A percentile compares a stretch with the other conserved stretches of the same genome.
phyloP scores from a whole-genome alignment of 768 basidiomycete species.

The Boletus coccyginus region DNA sequence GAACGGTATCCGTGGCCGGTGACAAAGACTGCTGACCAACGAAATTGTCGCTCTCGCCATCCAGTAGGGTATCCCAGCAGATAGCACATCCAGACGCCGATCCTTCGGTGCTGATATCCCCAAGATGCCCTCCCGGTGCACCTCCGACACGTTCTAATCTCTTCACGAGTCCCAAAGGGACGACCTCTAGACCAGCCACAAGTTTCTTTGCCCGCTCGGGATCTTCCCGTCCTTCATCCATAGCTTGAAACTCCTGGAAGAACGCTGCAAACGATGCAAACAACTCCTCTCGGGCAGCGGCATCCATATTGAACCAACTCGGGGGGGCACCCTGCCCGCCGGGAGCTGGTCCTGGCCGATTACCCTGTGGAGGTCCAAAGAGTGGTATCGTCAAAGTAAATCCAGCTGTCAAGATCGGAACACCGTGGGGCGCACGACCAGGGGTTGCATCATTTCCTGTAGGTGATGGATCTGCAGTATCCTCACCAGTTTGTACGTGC shows the following conservation, averaged over 20 bases:
- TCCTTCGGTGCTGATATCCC: conserved; percentile 33
- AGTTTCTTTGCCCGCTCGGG: conserved; percentile 65
- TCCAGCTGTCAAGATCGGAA: conserved; percentile 27
- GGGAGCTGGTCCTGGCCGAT: conserved; percentile 2
- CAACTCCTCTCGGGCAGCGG: conserved; percentile 21
- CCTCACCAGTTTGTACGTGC: conserved; percentile 30
- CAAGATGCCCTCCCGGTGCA: conserved; percentile 33
- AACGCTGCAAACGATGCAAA: conserved; percentile 27
- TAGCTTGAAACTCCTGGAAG: conserved; percentile 25
- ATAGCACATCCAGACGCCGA: conserved; percentile 57
- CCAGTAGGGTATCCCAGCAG: conserved; percentile 70
- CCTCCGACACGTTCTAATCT: conserved; percentile 54
- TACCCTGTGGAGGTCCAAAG: conserved; percentile 19
- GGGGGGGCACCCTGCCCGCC: conserved; percentile 2
- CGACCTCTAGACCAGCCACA: conserved; percentile 60
- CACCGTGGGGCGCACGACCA: conserved; percentile 20
- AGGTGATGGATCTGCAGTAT: conserved; percentile 12
- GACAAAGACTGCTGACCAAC: conserved; percentile 10
- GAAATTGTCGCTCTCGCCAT: conserved; percentile 39
- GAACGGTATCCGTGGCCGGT: background rate
- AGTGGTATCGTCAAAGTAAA: conserved; percentile 37
- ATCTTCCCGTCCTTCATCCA: conserved; percentile 50
- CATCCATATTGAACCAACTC: conserved; percentile 18
- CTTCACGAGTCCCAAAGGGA: conserved; percentile 63
- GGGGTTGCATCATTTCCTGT: conserved; percentile 23